Evolutionary conservation across 2,329 filamentous ascomycete genomes (phyloP).

Genomic region (Diaporthe caulivora): DNA sequence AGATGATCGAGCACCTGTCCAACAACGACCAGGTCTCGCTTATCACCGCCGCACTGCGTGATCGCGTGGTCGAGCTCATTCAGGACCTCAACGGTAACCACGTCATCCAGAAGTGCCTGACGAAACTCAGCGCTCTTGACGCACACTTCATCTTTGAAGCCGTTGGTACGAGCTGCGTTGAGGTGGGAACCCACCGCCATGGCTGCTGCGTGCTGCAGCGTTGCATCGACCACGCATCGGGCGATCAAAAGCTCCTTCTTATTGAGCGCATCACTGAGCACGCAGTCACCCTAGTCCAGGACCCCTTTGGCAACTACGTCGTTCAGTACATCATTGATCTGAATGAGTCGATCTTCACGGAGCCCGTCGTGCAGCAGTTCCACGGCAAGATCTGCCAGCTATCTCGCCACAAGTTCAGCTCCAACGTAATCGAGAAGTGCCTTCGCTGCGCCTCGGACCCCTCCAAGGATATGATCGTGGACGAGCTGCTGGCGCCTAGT

Average conservation of each 20-base stretch:
- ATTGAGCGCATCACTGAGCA: constrained; percentile 89
- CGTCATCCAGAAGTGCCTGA: constrained; percentile 98
- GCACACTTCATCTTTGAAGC: constrained; percentile 98
- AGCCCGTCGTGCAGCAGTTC: constrained; percentile 88
- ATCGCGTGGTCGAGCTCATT: constrained; percentile 91
- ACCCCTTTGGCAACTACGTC: constrained; percentile 98
- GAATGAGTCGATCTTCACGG: constrained; percentile 87
- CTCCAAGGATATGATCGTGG: constrained; percentile 84
- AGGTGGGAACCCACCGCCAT: constrained; percentile 95
- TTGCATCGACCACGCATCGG: constrained; percentile 96
- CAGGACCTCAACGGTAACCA: constrained; percentile 99
- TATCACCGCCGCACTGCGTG: constrained; percentile 86
- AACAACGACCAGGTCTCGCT: constrained; percentile 86
- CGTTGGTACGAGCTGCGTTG: constrained; percentile 86
- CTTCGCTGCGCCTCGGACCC: constrained; percentile 83
- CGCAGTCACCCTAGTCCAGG: constrained; percentile 90
- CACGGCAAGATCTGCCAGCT: constrained; percentile 75
- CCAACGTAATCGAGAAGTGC: constrained; percentile 98
- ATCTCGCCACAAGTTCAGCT: constrained; percentile 98
- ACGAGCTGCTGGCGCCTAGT: constrained; percentile 79
- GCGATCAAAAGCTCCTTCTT: constrained; percentile 87
- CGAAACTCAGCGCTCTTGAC: constrained; percentile 86
- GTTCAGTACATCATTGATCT: constrained; percentile 98
- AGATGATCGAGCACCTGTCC: constrained; percentile 97
- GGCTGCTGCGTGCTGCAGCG: constrained; percentile 98